Conservation (phyloP, 345 rosid species). For the Dipteronia dyeriana region DNA sequence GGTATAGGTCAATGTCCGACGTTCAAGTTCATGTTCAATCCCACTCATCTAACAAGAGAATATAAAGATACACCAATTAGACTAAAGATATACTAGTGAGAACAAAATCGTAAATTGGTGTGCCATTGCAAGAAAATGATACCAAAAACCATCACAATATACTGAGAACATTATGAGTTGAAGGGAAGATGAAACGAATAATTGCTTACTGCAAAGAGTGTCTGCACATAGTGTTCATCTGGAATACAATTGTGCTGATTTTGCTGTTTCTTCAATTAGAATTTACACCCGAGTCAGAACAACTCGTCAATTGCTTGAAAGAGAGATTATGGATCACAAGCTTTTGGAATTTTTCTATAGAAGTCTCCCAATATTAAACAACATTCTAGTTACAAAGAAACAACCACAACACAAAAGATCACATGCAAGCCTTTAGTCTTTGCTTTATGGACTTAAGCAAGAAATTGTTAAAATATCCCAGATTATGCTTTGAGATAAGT, state of each 20-base stretch:
- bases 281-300: conserved; percentile 12
- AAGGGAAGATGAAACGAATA: not conserved
- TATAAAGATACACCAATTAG: no score
- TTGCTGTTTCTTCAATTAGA: conserved; percentile 50
- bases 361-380: not conserved
- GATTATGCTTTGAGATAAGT: not conserved
- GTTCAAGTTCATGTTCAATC: conserved; percentile 69
- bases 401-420: no score
- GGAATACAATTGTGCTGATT: conserved; percentile 82
- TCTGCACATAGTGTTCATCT: conserved; percentile 81
- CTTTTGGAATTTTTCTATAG: not conserved
- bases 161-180: not conserved
- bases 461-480: not conserved
- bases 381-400: no score
- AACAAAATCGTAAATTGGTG: not conserved
- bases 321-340: not conserved
- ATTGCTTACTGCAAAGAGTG: conserved; percentile 71
- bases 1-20: conserved; percentile 86
- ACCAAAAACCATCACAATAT: conserved; percentile 5
- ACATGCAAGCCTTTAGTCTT: not conserved
- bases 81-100: not conserved
- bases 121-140: not conserved
- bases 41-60: conserved; percentile 56
- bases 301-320: conserved; percentile 9
- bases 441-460: not conserved